phyloP scores from a whole-genome alignment of 371 early-diverging fungal species.

The Syncephalastrum racemosum region DNA sequence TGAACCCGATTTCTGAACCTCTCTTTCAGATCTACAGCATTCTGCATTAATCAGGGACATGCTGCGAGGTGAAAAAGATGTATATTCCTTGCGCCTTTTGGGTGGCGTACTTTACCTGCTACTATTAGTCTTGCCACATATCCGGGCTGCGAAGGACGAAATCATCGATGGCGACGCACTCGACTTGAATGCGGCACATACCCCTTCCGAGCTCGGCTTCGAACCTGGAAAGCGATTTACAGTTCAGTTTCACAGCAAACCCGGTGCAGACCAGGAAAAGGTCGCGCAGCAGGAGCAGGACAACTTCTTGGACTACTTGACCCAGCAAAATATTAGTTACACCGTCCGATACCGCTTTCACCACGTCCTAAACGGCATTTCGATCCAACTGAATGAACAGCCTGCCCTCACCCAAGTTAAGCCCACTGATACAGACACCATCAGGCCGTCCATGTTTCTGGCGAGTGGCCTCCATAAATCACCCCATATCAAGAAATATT shows the following conservation, averaged over 20 bases:
- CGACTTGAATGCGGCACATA: too few species aligned
- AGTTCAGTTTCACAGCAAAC: constrained; percentile 16
- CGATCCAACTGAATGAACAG: constrained; percentile 10
- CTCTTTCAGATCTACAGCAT: too few species aligned
- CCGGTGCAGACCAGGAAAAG: constrained; percentile 8
- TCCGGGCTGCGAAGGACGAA: too few species aligned
- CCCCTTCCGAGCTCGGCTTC: too few species aligned
- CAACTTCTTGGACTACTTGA: constrained; percentile 17
- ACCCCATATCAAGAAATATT: constrained; percentile 17
- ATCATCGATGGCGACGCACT: too few species aligned
- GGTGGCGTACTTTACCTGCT: too few species aligned
- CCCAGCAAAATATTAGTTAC: constrained; percentile 11
- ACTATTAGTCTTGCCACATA: too few species aligned
- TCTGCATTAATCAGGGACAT: too few species aligned
- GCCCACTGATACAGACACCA: not conserved
- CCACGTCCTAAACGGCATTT: constrained; percentile 22
- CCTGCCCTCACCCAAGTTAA: not conserved
- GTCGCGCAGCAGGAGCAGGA: constrained; percentile 12
- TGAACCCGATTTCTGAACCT: too few species aligned
- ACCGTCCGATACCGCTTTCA: constrained; percentile 18
- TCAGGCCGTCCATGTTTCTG: constrained; percentile 16
- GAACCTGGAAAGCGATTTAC: constrained; percentile 13
- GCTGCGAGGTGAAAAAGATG: too few species aligned
- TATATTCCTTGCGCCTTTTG: too few species aligned
- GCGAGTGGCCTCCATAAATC: constrained; percentile 11